phyloP scores from a whole-genome alignment of 228 moss, liverwort and hornwort species.

The Sphagnum fallax region DNA sequence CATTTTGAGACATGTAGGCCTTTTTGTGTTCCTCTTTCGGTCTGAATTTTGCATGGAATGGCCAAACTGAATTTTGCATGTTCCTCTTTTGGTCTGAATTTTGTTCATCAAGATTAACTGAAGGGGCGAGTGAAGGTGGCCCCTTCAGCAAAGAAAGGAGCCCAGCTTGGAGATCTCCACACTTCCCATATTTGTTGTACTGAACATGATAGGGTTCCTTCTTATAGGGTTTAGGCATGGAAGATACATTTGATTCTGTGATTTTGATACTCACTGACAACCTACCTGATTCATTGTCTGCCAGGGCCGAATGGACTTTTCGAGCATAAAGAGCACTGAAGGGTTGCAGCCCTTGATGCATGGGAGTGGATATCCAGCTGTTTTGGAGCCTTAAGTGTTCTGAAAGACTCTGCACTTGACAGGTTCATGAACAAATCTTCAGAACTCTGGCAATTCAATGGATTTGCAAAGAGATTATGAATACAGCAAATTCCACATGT shows the following conservation, averaged over 20 bases:
- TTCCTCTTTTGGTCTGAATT: background rate
- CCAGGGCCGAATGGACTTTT: constrained; percentile 38
- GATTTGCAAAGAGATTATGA: no score
- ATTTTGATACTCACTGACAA: no score
- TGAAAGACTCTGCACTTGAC: no score
- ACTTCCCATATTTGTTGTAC: background rate
- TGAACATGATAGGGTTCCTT: background rate
- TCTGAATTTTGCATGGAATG: background rate
- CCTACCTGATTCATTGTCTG: background rate
- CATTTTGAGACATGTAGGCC: background rate
- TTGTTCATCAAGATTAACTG: background rate
- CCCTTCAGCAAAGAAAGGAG: background rate
- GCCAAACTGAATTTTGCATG: background rate
- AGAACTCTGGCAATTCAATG: no score
- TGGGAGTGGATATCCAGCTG: no score
- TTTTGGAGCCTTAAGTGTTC: no score
- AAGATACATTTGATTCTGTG: background rate
- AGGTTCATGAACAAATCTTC: no score
- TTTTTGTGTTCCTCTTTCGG: background rate
- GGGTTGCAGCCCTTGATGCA: no score
- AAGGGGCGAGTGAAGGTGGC: background rate
- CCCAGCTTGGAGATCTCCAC: background rate
- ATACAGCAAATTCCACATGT: no score
- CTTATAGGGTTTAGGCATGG: background rate
- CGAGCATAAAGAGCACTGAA: constrained; percentile 21